Conservation (phyloP, 306 rosid species). For the Cucurbita pepo region DNA sequence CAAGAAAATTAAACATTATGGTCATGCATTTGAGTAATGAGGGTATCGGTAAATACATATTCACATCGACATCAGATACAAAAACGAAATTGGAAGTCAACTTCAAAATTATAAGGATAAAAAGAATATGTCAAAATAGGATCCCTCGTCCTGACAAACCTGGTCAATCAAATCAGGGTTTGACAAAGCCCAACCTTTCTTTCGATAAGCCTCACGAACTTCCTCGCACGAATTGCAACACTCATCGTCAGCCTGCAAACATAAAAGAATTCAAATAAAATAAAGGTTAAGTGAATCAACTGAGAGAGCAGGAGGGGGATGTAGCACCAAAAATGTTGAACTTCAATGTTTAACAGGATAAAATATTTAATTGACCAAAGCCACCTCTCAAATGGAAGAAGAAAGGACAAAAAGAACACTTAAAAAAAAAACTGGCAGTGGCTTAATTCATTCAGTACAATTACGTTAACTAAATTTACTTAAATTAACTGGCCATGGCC, state of each 20-base stretch:
- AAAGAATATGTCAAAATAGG: constrained; percentile 2
- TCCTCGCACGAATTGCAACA: constrained; percentile 94
- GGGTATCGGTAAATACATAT: background rate
- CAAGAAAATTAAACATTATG: background rate
- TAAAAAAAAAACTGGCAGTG: background rate
- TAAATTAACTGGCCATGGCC: background rate
- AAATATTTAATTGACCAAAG: background rate
- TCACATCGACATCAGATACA: background rate
- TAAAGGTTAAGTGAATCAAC: background rate
- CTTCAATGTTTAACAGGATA: background rate
- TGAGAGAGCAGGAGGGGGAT: background rate
- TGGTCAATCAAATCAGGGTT: constrained; percentile 88
- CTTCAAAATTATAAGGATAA: background rate
- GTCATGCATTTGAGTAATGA: background rate
- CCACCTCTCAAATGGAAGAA: background rate
- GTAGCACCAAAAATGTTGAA: background rate
- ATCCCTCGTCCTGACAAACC: constrained; percentile 33
- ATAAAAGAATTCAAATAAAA: background rate
- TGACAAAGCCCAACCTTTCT: constrained; percentile 93
- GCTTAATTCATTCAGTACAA: background rate
- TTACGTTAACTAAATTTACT: background rate
- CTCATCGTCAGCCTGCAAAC: constrained; percentile 60
- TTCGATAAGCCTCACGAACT: constrained; percentile 89
- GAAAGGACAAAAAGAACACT: background rate
- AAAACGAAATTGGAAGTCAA: background rate